Conservation (phyloP, 208 protist species). For the Trichomonas tenax region DNA sequence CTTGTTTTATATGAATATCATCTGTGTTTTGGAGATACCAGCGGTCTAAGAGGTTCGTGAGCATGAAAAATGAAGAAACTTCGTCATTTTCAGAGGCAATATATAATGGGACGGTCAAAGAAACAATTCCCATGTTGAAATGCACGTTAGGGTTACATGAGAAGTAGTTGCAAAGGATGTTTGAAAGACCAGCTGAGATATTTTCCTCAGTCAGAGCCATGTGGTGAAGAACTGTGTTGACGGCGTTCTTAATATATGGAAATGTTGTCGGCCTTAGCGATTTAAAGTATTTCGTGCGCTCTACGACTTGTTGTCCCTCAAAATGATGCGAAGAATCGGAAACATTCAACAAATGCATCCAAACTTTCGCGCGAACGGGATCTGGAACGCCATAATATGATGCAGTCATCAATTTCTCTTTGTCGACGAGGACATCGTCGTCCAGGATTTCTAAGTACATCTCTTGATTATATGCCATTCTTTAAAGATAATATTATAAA, state of each 20-base stretch:
- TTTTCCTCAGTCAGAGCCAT: background rate
- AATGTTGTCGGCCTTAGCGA: background rate
- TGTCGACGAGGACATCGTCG: background rate
- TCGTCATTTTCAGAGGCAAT: background rate
- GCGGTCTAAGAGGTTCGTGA: background rate
- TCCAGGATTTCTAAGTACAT: background rate
- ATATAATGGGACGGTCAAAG: background rate
- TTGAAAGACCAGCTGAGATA: background rate
- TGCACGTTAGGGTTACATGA: background rate
- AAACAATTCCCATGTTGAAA: background rate
- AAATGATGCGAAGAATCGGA: slow-evolving; percentile 8
- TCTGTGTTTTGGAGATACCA: background rate
- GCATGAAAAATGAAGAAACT: background rate
- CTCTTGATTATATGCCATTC: background rate
- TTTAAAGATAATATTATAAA: too few relatives aligned
- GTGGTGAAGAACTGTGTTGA: slow-evolving; percentile 2
- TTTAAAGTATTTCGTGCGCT: background rate
- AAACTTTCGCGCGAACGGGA: background rate
- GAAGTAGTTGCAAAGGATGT: background rate
- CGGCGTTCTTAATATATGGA: background rate
- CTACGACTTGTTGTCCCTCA: background rate
- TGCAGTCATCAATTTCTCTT: background rate
- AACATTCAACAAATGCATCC: background rate
- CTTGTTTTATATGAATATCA: background rate
- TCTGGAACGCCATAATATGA: background rate